phyloP scores from a whole-genome alignment of 2,329 filamentous ascomycete genomes.

The Verruconis gallopava region DNA sequence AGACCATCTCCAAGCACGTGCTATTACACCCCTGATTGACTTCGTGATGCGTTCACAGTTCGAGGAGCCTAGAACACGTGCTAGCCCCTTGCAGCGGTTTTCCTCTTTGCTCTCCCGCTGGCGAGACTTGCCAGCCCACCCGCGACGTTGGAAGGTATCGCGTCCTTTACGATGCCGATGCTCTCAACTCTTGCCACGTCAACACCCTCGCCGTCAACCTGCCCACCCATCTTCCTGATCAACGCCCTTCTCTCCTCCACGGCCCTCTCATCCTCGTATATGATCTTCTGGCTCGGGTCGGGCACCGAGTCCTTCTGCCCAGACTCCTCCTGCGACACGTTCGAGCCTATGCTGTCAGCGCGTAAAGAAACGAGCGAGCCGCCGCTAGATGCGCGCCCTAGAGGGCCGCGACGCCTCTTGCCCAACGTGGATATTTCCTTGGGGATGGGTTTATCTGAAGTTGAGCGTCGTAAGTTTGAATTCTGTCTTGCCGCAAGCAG shows the following conservation, averaged over 20 bases:
- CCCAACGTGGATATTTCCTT: constrained; percentile 4
- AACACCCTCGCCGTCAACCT: constrained; percentile 14
- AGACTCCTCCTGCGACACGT: constrained; percentile 7
- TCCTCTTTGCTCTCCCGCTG: background rate
- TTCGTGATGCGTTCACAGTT: too few species aligned
- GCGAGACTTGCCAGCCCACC: too few species aligned
- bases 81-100: background rate
- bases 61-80: too few species aligned
- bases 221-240: constrained; percentile 25
- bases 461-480: background rate
- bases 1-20: too few species aligned
- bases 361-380: background rate
- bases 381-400: constrained; percentile 8
- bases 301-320: constrained; percentile 16
- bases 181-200: constrained; percentile 1
- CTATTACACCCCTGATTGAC: too few species aligned
- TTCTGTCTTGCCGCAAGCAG: constrained; percentile 13
- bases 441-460: constrained; percentile 3
- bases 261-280: constrained; percentile 25
- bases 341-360: constrained; percentile 11
- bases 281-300: constrained; percentile 23
- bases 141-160: too few species aligned
- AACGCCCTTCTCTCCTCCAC: constrained; percentile 23
- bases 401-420: background rate
- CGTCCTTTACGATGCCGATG: constrained; percentile 8